phyloP scores from a whole-genome alignment of 176 grass and related monocot species.

The Phyllostachys edulis region DNA sequence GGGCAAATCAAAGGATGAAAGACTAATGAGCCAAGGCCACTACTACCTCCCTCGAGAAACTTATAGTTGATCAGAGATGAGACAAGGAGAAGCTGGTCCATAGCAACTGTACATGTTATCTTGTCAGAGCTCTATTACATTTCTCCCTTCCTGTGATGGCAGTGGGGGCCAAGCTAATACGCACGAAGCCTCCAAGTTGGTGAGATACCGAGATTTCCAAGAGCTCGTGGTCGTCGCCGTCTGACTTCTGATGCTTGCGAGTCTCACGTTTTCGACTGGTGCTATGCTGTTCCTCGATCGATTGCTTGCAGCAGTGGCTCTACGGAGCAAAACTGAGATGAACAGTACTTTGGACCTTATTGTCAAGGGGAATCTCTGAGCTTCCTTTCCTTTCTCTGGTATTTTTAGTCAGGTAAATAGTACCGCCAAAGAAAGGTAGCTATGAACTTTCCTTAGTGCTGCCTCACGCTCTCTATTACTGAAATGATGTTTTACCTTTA shows the following conservation, averaged over 20 bases:
- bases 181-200: background rate
- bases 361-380: background rate
- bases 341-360: background rate
- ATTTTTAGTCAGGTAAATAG: background rate
- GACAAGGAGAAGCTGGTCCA: background rate
- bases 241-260: background rate
- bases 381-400: background rate
- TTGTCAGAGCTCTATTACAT: background rate
- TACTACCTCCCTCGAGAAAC: background rate
- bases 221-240: background rate
- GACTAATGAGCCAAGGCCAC: background rate
- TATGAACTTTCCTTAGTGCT: background rate
- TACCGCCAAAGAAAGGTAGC: background rate
- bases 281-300: background rate
- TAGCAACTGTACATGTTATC: background rate
- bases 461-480: background rate
- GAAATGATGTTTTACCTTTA: background rate
- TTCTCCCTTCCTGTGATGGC: background rate
- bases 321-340: background rate
- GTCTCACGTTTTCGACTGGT: conserved; percentile 22
- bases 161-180: background rate
- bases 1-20: background rate
- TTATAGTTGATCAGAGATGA: background rate
- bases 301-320: background rate
- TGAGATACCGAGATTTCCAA: background rate